phyloP scores from a whole-genome alignment of 2,329 filamentous ascomycete species.

The Pestalotiopsis fici region DNA sequence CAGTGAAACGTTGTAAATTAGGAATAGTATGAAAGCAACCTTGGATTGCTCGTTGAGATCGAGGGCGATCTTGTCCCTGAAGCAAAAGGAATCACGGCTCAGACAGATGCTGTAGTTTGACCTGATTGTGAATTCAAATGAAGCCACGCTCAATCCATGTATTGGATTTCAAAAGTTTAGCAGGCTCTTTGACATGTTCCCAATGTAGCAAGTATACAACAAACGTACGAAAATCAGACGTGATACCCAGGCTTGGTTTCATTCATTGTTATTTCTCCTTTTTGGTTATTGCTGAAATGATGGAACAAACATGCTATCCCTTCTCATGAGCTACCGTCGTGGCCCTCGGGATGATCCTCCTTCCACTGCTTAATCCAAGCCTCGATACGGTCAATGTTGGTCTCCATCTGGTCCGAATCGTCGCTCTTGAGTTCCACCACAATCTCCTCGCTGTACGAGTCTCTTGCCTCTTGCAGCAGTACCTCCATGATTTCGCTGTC shows the following conservation, averaged over 20 bases:
- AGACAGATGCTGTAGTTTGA: too few relatives aligned
- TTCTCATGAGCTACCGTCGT: not conserved
- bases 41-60: too few relatives aligned
- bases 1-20: not conserved
- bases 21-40: too few relatives aligned
- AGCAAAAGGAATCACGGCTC: too few relatives aligned
- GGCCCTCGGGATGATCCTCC: conserved; percentile 52
- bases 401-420: conserved; percentile 80
- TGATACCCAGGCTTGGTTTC: too few relatives aligned
- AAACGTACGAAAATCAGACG: too few relatives aligned
- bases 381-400: conserved; percentile 82
- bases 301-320: not conserved
- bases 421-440: conserved; percentile 89
- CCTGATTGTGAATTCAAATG: too few relatives aligned
- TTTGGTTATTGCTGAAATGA: not conserved
- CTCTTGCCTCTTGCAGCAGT: conserved; percentile 83
- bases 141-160: too few relatives aligned
- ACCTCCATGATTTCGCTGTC: conserved; percentile 98
- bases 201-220: too few relatives aligned
- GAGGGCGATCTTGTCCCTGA: too few relatives aligned
- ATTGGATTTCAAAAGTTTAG: too few relatives aligned
- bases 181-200: too few relatives aligned
- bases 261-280: not conserved
- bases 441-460: conserved; percentile 83
- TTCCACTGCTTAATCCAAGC: conserved; percentile 84